Base-by-base conservation (phyloP, 257 asterid species). In the Jacaranda mimosifolia region DNA sequence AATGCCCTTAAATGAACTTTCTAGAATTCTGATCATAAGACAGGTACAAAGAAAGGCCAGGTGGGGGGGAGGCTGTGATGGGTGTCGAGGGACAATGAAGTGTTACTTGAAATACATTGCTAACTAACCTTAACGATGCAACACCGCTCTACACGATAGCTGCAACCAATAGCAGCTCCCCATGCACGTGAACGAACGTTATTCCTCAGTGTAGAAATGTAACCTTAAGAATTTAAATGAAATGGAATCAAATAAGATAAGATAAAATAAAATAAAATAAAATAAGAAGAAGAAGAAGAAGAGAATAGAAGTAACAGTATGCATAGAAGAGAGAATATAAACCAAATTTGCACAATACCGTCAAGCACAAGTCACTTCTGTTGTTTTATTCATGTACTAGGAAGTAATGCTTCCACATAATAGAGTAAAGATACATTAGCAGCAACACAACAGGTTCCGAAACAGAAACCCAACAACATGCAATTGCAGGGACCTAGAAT, bases 101-200 rank as follows among this genome's bases (percentile, higher is more conserved):
- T 38, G 74, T 35, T 48, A 76, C 55, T 75, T 71, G 73, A 71
- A 74, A 68, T 1, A 57, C 40, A 77, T 52, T 77, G 63, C 73
- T 59, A 73, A 65, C 89, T 72, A 74, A 96, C 99, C 98, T 93
- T 96, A 73, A 91, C 84, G 70, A 91, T 88, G 85, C 90, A 88
- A 84, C 99, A 96, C 58, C 88, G 90, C 84, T 96, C 98, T 3
- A 93, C 94, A 71, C 95, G 91, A 76, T 91, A 93, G 84, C 99
- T 96, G 86, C 98, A 96, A 68, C 89, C 97, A 77, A 90, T 88
- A 26, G 95, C 96, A 85, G 99, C 91, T 82, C 97, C 98, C 99
- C 98, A 96, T 21, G 98, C 93, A 57, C 98, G 97, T 10, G 99
- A 96, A 48, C 98, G 98, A 46, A 93, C 98, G 80, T 89, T 93